Percentiles rank a stretch among this genome's conserved stretches.
These are phyloP conservation scores for Pseudozyma pruni DNA, from an alignment of 1,284 basidiomycete genomes.

Conservation along the genomic window DNA sequence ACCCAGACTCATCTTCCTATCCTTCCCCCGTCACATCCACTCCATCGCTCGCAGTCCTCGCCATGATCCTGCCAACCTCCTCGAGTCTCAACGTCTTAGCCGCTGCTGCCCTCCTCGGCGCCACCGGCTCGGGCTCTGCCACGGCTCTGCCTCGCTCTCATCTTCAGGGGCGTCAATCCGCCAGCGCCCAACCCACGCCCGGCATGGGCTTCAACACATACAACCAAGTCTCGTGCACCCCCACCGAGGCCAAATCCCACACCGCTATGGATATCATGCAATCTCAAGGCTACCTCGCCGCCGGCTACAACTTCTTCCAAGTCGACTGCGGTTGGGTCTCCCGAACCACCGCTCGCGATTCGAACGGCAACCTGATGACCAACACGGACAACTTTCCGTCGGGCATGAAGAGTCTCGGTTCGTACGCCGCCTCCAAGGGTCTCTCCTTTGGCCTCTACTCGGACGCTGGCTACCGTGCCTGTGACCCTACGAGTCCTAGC, in stretches of 20 bases:
- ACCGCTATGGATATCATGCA: conserved; percentile 64
- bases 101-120: conserved; percentile 9
- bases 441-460: conserved; percentile 73
- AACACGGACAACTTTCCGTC: conserved; percentile 71
- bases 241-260: conserved; percentile 58
- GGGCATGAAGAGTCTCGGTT: conserved; percentile 70
- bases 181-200: conserved; percentile 22
- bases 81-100: background rate
- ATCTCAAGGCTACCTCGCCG: conserved; percentile 60
- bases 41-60: no score
- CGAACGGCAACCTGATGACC: conserved; percentile 69
- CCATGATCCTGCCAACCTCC: no score
- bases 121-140: conserved; percentile 4
- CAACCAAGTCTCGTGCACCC: conserved; percentile 64
- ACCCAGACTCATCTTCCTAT: no score
- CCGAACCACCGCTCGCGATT: conserved; percentile 64
- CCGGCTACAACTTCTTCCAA: conserved; percentile 50
- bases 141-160: conserved; percentile 1
- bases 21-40: no score
- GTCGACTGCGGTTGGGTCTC: conserved; percentile 69
- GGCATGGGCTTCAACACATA: conserved; percentile 63
- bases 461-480: conserved; percentile 69
- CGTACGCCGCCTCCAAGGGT: conserved; percentile 70
- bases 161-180: conserved; percentile 7
- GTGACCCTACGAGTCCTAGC: conserved; percentile 48